Conservation (phyloP, 768 basidiomycete species). For the Boletus vinaceobasis region DNA sequence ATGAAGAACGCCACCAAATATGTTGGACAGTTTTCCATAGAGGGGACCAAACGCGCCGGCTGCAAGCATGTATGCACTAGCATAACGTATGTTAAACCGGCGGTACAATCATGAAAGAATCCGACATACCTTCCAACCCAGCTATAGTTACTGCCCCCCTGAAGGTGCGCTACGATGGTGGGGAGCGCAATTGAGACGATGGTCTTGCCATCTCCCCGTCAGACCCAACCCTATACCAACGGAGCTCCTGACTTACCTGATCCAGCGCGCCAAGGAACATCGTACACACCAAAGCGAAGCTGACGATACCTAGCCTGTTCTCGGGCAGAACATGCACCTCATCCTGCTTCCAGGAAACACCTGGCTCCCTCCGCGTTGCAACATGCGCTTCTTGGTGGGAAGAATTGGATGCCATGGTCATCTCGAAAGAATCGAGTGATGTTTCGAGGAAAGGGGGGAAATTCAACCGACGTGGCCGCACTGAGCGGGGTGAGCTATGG, state of each 20-base stretch:
- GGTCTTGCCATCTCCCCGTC: conserved; percentile 35
- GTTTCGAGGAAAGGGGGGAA: not conserved
- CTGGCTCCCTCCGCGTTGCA: conserved; percentile 26
- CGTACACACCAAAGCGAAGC: conserved; percentile 24
- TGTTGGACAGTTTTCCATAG: conserved; percentile 75
- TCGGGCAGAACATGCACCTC: conserved; percentile 51
- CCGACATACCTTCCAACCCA: conserved; percentile 63
- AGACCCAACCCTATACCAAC: not conserved
- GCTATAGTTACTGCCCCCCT: conserved; percentile 60
- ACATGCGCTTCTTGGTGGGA: not conserved
- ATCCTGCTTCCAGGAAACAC: conserved; percentile 47
- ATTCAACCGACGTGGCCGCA: not conserved
- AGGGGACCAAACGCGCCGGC: conserved; percentile 63
- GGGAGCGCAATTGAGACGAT: conserved; percentile 70
- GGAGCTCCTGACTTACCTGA: conserved; percentile 37
- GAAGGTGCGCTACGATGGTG: conserved; percentile 60
- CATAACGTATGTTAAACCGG: not conserved
- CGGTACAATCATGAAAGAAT: not conserved
- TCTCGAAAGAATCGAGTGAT: not conserved
- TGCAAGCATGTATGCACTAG: conserved; percentile 70
- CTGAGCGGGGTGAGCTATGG: not conserved
- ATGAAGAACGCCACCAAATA: conserved; percentile 30
- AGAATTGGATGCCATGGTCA: not conserved
- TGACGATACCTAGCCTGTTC: conserved; percentile 20
- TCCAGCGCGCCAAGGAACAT: conserved; percentile 48